Conservation (phyloP, 345 rosid genomes). For the Dipteronia dyeriana region DNA sequence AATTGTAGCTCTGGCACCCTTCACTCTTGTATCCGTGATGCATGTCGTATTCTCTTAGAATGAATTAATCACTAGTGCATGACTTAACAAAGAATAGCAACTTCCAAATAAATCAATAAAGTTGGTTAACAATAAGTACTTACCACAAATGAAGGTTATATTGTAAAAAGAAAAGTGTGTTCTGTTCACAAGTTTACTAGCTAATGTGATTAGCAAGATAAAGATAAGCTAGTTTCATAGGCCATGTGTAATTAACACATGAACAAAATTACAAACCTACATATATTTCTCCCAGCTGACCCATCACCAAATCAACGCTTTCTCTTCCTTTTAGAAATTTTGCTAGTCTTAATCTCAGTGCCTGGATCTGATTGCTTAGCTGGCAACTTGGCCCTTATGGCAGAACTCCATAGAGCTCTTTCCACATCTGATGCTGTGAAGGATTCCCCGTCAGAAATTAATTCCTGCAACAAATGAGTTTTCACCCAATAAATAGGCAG, state of each 20-base stretch:
- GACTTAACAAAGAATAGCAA: background rate
- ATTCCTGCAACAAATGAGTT: conserved; percentile 47
- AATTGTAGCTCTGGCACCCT: background rate
- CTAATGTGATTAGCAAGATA: background rate
- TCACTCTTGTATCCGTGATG: no score
- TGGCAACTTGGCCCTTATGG: conserved; percentile 38
- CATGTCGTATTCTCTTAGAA: background rate
- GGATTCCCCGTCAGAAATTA: conserved; percentile 50
- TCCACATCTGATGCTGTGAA: conserved; percentile 80
- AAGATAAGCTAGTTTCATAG: background rate
- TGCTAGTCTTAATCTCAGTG: conserved; percentile 27
- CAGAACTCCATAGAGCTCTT: conserved; percentile 84
- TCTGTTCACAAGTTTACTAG: background rate
- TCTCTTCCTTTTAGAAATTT: conserved; percentile 63
- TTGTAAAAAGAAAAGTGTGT: background rate
- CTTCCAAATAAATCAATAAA: background rate
- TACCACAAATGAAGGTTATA: background rate
- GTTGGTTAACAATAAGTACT: background rate
- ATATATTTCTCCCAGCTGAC: background rate
- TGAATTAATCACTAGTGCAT: background rate
- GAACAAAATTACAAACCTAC: background rate
- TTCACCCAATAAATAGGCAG: background rate
- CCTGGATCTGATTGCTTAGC: conserved; percentile 26
- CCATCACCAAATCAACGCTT: conserved; percentile 40
- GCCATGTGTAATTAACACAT: background rate